Base-by-base conservation (phyloP, 257 asterid genomes). In the Parsonsia alboflavescens region DNA sequence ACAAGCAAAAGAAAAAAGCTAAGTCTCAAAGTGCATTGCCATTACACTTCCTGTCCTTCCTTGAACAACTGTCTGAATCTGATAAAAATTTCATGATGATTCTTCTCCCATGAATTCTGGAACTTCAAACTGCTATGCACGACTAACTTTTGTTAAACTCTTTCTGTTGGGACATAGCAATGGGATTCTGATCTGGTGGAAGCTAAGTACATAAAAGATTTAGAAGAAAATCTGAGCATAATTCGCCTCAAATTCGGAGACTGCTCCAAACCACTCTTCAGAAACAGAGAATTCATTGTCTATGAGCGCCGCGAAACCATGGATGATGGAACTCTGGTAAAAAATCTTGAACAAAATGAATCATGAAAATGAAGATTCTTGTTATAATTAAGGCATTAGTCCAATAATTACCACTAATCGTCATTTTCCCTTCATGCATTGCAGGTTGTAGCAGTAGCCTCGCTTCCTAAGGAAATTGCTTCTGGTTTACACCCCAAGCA, bases 401-500 rank as follows among this genome's bases (percentile, higher is more conserved):
- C 19, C 17, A 1, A 21, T 41, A 22, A 10, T 33, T 33, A 3
- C 39, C 39, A 3, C 39, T 33, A 33, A 33, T 33, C 39, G 39
- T 33, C 39, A 3, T 33, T 33, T 33, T 33, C 39, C 2, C 45
- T 3, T n/a, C 13, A 39, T 9, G 39, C 21, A 7, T n/a, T 69
- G 49, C 73, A 92, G 98, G 98, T 91, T 10, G 97, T 93, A 75
- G 98, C 98, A 82, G 97, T 93, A 76, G 97, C 98, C 15, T 93
- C 98, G 30, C 91, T 93, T 30, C 98, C 98, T 0, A 93, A 91
- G 76, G 96, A 93, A 80, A 93, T 91, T 79, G 97, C 98, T 75
- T 92, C 92, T 0, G 98, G 97, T 11, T 58, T 93, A 50, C 92
- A 91, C 36, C 97, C 97, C 0, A 88, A 93, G 79, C 91, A 89